Conservation (phyloP, 805 yeast genomes). For the Ogataea nitratoaversa region DNA sequence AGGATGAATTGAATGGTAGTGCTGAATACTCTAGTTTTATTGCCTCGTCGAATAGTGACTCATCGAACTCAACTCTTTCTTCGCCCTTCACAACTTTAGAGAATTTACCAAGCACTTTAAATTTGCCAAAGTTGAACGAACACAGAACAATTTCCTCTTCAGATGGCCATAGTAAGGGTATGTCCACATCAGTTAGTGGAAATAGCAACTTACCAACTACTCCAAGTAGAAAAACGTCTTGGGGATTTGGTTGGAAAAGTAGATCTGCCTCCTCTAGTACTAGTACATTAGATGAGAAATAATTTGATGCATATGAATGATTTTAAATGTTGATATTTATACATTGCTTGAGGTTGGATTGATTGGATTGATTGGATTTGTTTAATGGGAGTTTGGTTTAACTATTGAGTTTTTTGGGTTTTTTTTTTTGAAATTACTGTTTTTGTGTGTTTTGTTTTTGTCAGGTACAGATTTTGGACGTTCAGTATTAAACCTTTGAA, state of each 20-base stretch:
- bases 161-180: neutral
- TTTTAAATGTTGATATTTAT: neutral
- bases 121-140: neutral
- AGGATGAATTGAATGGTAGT: slow-evolving; percentile 22
- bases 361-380: too few relatives aligned
- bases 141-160: neutral
- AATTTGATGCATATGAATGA: neutral
- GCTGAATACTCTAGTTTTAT: slow-evolving; percentile 1
- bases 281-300: neutral
- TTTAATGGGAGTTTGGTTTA: too few relatives aligned
- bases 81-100: neutral
- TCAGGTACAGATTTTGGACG: too few relatives aligned
- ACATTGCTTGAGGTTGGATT: too few relatives aligned
- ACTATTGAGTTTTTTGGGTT: too few relatives aligned
- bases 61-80: slow-evolving; percentile 1
- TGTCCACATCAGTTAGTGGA: neutral
- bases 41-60: slow-evolving; percentile 5
- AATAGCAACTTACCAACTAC: neutral
- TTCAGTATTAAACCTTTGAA: too few relatives aligned
- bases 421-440: too few relatives aligned
- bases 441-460: too few relatives aligned
- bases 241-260: slow-evolving; percentile 25
- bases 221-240: slow-evolving; percentile 17
- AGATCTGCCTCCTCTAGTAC: slow-evolving; percentile 12
- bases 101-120: neutral